A percentile compares a stretch with the other conserved stretches of the same genome.
Evolutionary conservation across 768 basidiomycete genomes (phyloP).

Genomic region (Mycena galopus): DNA sequence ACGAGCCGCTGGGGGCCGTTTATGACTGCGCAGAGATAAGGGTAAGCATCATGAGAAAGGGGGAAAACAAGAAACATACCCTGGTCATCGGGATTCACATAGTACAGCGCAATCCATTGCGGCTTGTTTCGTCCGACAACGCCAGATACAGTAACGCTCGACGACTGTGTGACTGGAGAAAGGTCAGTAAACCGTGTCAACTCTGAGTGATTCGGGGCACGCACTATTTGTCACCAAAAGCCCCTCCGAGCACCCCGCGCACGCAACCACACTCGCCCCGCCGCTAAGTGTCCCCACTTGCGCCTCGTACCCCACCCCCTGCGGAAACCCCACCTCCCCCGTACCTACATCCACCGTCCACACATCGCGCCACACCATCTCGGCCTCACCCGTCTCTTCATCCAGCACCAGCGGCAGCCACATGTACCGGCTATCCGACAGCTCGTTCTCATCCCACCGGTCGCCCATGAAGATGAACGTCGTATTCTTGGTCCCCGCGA

Average conservation of each 20-base stretch:
- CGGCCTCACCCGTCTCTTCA: slow-evolving; percentile 16
- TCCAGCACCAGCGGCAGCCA: slow-evolving; percentile 26
- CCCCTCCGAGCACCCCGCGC: slow-evolving; percentile 23
- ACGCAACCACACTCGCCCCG: slow-evolving; percentile 20
- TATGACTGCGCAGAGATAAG: slow-evolving; percentile 11
- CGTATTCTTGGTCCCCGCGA: slow-evolving; percentile 23
- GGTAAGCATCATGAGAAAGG: slow-evolving; percentile 8
- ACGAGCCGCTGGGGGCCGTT: slow-evolving; percentile 30
- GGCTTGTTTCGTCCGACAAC: slow-evolving; percentile 21
- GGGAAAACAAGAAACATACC: slow-evolving; percentile 16
- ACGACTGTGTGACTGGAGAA: slow-evolving; percentile 23
- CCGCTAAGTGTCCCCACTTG: slow-evolving; percentile 17
- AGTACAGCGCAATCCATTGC: slow-evolving; percentile 28
- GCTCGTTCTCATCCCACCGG: slow-evolving; percentile 19
- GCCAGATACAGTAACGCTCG: slow-evolving; percentile 26
- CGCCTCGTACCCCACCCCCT: slow-evolving; percentile 22
- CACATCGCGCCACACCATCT: slow-evolving; percentile 26
- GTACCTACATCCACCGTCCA: slow-evolving; percentile 26
- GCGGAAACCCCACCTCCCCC: slow-evolving; percentile 26
- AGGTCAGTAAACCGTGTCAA: slow-evolving; percentile 11
- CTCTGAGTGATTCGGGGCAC: slow-evolving; percentile 7
- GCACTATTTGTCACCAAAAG: slow-evolving; percentile 25
- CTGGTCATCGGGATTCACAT: slow-evolving; percentile 30
- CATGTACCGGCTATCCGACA: slow-evolving; percentile 28
- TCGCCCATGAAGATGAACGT: slow-evolving; percentile 29